Evolutionary conservation across 2,329 filamentous ascomycete species (phyloP).

Genomic region (Xylaria sp.): DNA sequence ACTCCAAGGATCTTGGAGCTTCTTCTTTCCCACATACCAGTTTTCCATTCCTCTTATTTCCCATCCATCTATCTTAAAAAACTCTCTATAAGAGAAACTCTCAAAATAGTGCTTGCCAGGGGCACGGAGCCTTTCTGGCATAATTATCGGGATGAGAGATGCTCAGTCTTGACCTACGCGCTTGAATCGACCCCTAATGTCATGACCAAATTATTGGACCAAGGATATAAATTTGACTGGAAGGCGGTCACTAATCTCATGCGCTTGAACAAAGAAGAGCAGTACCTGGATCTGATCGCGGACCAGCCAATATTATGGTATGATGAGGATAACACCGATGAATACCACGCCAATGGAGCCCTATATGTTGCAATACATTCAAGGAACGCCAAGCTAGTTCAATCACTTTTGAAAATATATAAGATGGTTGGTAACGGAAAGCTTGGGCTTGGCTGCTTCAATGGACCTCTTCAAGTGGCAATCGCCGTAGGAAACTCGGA

Average conservation of each 20-base stretch:
- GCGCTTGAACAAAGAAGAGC: background rate
- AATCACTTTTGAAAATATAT: background rate
- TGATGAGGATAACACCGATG: background rate
- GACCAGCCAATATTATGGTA: background rate
- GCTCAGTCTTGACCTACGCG: background rate
- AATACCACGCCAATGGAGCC: background rate
- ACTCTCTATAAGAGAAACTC: background rate
- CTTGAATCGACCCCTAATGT: background rate
- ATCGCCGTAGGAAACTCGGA: background rate
- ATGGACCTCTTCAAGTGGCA: background rate
- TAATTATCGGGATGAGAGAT: fast-evolving
- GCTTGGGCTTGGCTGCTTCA: background rate
- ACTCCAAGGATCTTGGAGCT: background rate
- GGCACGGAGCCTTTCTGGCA: background rate
- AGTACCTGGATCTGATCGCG: background rate
- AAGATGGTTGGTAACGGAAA: background rate
- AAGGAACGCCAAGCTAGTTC: background rate
- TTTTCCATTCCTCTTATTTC: background rate
- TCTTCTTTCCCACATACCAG: background rate
- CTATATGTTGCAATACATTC: background rate
- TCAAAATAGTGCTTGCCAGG: background rate
- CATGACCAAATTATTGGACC: background rate
- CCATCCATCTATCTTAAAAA: background rate
- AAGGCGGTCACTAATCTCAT: background rate
- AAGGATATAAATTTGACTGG: conserved; percentile 4